phyloP scores from a whole-genome alignment of 73 alveolate species.

The Tetrahymena thermophila region DNA sequence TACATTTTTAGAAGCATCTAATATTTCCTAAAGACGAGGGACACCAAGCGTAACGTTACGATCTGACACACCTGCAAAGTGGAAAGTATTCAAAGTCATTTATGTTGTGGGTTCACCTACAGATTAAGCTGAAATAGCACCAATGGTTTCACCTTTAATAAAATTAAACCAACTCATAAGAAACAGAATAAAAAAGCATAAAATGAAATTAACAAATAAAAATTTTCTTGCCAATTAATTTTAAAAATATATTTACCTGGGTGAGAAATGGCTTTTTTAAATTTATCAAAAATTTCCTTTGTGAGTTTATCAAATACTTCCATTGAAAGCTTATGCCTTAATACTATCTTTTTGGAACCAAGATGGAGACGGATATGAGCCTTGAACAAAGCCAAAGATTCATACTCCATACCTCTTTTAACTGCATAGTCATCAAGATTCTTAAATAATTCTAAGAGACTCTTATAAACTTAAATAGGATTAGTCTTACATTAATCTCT shows the following conservation, averaged over 20 bases:
- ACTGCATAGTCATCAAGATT: conserved; percentile 7
- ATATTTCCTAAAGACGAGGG: conserved; percentile 42
- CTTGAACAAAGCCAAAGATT: not conserved
- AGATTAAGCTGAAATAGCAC: conserved; percentile 47
- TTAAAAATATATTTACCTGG: not conserved
- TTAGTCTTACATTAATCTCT: conserved; percentile 33
- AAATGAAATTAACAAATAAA: no score
- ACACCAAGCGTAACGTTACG: conserved; percentile 43
- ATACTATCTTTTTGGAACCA: conserved; percentile 21
- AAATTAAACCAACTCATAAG: no score
- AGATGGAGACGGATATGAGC: conserved; percentile 18
- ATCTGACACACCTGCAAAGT: conserved; percentile 42
- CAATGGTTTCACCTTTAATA: conserved; percentile 27
- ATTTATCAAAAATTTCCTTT: conserved; percentile 19
- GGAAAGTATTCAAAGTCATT: conserved; percentile 45
- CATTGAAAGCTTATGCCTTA: conserved; percentile 26
- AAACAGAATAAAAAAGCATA: no score
- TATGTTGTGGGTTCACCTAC: conserved; percentile 43
- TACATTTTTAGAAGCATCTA: conserved; percentile 35
- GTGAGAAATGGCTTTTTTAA: conserved; percentile 34
- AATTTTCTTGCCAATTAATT: no score
- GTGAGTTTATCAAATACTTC: conserved; percentile 27
- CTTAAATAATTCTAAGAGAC: conserved; percentile 2
- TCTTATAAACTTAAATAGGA: conserved; percentile 12
- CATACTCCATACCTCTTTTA: not conserved